Evolutionary conservation across 2,329 filamentous ascomycete genomes (phyloP).

Genomic region (Lizonia empirigonia): DNA sequence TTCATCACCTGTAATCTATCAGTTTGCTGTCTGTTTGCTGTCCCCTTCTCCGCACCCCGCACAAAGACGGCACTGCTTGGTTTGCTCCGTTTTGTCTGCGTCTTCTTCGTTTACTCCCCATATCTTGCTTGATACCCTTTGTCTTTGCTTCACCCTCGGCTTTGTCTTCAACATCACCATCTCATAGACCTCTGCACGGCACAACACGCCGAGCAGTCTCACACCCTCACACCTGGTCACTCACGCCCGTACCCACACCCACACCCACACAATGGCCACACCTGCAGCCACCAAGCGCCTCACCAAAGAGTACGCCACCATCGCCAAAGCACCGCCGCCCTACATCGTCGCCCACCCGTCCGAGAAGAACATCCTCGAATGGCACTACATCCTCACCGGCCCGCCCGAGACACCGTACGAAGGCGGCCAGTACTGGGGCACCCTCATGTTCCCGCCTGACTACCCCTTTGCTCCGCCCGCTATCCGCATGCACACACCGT

Average conservation of each 20-base stretch:
- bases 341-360: conserved; percentile 90
- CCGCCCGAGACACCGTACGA: conserved; percentile 94
- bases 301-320: conserved; percentile 68
- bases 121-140: conserved; percentile 13
- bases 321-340: conserved; percentile 78
- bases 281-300: conserved; percentile 54
- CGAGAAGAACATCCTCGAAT: conserved; percentile 89
- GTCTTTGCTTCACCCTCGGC: not conserved
- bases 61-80: not conserved
- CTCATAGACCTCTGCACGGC: not conserved
- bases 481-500: conserved; percentile 98
- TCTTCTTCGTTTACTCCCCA: not conserved
- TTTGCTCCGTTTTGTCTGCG: not conserved
- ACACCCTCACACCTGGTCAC: not conserved
- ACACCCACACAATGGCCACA: conserved; percentile 43
- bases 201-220: not conserved
- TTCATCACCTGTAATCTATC: not conserved
- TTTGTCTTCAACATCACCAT: not conserved
- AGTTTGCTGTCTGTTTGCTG: not conserved
- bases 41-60: not conserved
- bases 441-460: conserved; percentile 90
- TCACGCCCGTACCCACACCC: not conserved
- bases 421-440: conserved; percentile 97
- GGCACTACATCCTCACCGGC: conserved; percentile 95
- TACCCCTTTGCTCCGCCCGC: conserved; percentile 97